phyloP scores from a whole-genome alignment of 2,329 filamentous ascomycete genomes.

The Trichocomaceae sp. region DNA sequence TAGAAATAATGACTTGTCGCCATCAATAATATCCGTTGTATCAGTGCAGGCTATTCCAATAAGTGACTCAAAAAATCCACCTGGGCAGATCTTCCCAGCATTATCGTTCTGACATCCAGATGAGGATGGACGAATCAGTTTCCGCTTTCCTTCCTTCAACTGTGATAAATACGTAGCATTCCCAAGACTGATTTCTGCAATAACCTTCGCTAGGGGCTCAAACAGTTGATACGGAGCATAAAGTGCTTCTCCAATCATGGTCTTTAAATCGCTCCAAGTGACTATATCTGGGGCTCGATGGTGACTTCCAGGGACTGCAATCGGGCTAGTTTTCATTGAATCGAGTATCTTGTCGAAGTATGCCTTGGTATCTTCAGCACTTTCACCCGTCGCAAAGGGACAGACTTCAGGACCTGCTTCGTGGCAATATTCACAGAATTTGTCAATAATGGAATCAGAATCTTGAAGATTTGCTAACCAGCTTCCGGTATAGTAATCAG shows the following conservation, averaged over 20 bases:
- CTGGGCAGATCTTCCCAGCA: not conserved
- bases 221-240: not conserved
- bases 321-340: slow-evolving; percentile 5
- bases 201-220: not conserved
- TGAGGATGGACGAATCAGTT: not conserved
- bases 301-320: slow-evolving; percentile 7
- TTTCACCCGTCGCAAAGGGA: slow-evolving; percentile 7
- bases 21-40: not conserved
- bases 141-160: not conserved
- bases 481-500: slow-evolving; percentile 7
- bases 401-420: slow-evolving; percentile 14
- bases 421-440: slow-evolving; percentile 14
- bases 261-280: slow-evolving; percentile 5
- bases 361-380: slow-evolving; percentile 3
- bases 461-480: slow-evolving; percentile 9
- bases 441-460: slow-evolving; percentile 14
- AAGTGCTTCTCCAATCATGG: slow-evolving; percentile 8
- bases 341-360: slow-evolving; percentile 11
- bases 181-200: not conserved
- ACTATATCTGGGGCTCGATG: slow-evolving; percentile 8
- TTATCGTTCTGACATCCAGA: not conserved
- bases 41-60: slow-evolving; percentile 5
- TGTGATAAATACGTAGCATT: slow-evolving; percentile 4
- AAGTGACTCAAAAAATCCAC: not conserved
- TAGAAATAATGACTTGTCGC: not conserved